Conservation (phyloP, 805 yeast species). For the Sungouiozyma intestinalis region DNA sequence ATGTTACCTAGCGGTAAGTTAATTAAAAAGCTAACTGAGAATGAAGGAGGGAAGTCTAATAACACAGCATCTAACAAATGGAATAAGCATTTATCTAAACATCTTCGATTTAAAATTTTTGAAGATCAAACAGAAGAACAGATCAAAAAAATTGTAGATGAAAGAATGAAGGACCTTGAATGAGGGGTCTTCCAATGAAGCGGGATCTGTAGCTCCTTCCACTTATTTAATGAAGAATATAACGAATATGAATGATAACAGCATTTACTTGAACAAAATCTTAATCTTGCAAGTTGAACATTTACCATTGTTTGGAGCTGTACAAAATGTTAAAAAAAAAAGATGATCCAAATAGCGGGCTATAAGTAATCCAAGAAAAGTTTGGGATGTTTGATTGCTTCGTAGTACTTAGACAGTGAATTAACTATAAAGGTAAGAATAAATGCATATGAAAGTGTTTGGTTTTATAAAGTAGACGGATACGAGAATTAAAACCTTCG, state of each 20-base stretch:
- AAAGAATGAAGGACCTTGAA: conserved; percentile 33
- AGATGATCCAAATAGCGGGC: no score
- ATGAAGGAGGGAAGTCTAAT: neutral
- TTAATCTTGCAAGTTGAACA: no score
- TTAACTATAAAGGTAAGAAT: neutral
- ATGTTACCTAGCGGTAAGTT: conserved; percentile 67
- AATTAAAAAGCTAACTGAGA: conserved; percentile 30
- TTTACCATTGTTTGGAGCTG: no score
- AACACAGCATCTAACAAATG: neutral
- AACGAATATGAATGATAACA: neutral
- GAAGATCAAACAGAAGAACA: conserved; percentile 31
- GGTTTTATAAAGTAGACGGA: no score
- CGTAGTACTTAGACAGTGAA: neutral
- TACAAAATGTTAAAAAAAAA: no score
- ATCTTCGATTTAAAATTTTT: conserved; percentile 29
- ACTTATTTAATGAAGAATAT: neutral
- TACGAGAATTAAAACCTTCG: no score
- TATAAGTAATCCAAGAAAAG: no score
- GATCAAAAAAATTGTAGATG: conserved; percentile 45
- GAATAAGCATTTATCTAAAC: conserved; percentile 17
- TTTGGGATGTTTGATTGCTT: no score
- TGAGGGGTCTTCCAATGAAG: conserved; percentile 21
- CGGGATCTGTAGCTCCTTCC: neutral
- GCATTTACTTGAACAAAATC: no score
- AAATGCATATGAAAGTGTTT: neutral